Base-by-base conservation (phyloP, 495 filamentous ascomycete species). In the Saxispiralis lemnorum region DNA sequence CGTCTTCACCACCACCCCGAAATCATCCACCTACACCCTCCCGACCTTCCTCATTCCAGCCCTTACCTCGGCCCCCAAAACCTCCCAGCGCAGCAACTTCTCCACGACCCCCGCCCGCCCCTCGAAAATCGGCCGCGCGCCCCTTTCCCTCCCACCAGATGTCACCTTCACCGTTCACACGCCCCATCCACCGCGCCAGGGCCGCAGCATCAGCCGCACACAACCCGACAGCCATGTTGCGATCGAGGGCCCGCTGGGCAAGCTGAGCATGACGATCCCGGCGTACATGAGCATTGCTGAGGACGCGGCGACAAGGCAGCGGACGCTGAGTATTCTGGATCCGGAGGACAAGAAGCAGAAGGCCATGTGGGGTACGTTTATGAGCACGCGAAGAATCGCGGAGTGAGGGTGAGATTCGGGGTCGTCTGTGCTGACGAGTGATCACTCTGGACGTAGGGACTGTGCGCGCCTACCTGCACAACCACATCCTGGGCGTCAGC, bases 351-450 rank as follows among this genome's bases (percentile, higher is more conserved):
- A 77, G 54, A 69, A 80, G 40, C 89, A 97, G 63, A 74, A 83
- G 56, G 88, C 81, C 61, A 96, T 96, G 88, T 97, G 89, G 89
- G 89, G 89, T 93, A 69, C 39, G 82, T 68, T 16, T n/a, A 31
- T 21, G 20, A 17, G 56, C 40, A 59, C 35, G 31, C 7, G 41
- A 38, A 37, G n/a, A n/a, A n/a, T 12, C n/a, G 18, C 24, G 24
- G 24, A 28, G 24, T 28, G 24, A 28, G 9, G 5, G 9, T 5
- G 24, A 4, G 24, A 28, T 28, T 4, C 5, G 9, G 24, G 9
- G 9, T 4, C 24, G 9, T 4, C 24, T 5, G 5, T 9, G 24
- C 24, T 28, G 24, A 28, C 24, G 5, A 28, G 24, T 28, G 24
- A 28, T n/a, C n/a, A n/a, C n/a, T n/a, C n/a, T n/a, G n/a, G n/a